Evolutionary conservation across 2,329 filamentous ascomycete genomes (phyloP), one percentile per base, ranked within the genome.

Genomic region (Epichloe uncinata): DNA sequence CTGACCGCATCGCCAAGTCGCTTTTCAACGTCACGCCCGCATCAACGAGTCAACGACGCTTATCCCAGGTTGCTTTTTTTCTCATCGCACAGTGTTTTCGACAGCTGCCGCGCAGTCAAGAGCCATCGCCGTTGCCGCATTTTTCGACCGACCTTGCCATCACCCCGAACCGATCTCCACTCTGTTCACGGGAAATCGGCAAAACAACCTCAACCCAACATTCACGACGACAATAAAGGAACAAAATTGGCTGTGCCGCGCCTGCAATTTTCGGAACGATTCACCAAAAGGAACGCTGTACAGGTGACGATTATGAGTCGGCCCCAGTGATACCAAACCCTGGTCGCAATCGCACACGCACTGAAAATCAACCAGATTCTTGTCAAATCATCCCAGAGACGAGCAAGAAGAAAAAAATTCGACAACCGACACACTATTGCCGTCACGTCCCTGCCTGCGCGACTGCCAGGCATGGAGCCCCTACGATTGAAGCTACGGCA

Each of bases 401-500:
- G 8, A 9, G 33, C 12, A 47, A 35, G 4, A 30, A 45, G 35
- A 26, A 6, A 6, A 22, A 36, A 43, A 45, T 26, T 5, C 12
- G 12, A 34, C 16, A 16, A 26, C 35, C 16, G 35, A 35, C 35
- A 33, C 41, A 37, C 36, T 36, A 43, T 26, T 26, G 38, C 44
- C 48, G 35, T 42, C 26, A 52, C 51, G 50, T 42, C 30, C 53
- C 40, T 46, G 48, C 51, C 50, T 42, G 38, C 54, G 46, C 52
- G 30, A 48, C 49, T 40, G 50, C 48, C 52, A 53, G 59, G 58
- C 53, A 81, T 84, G 74, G 78, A 78, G 47, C 66, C 74, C 41
- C 61, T 78, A 60, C 73, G 71, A 57, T 65, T 78, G 40, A 78
- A 78, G 62, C 68, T 69, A 41, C 69, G 74, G 49, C 69, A 69